Evolutionary conservation across 2,329 filamentous ascomycete species (phyloP).

Genomic region (Epicoccum nigrum): DNA sequence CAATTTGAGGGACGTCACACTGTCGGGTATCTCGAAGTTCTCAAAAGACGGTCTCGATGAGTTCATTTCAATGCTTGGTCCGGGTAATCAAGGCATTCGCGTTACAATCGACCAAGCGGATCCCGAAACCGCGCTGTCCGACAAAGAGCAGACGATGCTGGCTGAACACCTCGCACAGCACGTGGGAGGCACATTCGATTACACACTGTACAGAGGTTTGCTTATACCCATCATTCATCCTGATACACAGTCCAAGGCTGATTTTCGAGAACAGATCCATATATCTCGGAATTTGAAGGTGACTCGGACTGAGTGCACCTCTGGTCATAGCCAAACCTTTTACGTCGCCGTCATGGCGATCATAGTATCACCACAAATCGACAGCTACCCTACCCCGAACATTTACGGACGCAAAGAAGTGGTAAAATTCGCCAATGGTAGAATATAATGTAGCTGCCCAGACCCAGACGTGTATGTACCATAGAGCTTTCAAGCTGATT

Average conservation of each 20-base stretch:
- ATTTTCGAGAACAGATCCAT: constrained; percentile 47
- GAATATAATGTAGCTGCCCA: too few relatives aligned
- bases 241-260: not conserved
- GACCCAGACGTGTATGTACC: too few relatives aligned
- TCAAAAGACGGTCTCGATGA: constrained; percentile 57
- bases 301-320: constrained; percentile 50
- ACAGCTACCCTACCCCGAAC: too few relatives aligned
- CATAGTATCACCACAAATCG: too few relatives aligned
- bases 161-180: constrained; percentile 48
- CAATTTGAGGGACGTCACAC: constrained; percentile 59
- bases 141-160: constrained; percentile 48
- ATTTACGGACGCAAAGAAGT: too few relatives aligned
- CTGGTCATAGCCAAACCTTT: not conserved
- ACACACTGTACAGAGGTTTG: constrained; percentile 52
- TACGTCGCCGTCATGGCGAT: too few relatives aligned
- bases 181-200: constrained; percentile 53
- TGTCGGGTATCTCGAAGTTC: constrained; percentile 63
- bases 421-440: too few relatives aligned
- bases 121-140: constrained; percentile 48
- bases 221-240: not conserved
- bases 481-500: too few relatives aligned
- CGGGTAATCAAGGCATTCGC: constrained; percentile 51
- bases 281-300: constrained; percentile 52
- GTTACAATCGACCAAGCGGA: constrained; percentile 55
- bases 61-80: constrained; percentile 51